A percentile compares a stretch with the other conserved stretches of the same genome.
These are phyloP conservation scores for Avena atlantica DNA, from an alignment of 176 grass and related monocot species.

Conservation along the genomic window DNA sequence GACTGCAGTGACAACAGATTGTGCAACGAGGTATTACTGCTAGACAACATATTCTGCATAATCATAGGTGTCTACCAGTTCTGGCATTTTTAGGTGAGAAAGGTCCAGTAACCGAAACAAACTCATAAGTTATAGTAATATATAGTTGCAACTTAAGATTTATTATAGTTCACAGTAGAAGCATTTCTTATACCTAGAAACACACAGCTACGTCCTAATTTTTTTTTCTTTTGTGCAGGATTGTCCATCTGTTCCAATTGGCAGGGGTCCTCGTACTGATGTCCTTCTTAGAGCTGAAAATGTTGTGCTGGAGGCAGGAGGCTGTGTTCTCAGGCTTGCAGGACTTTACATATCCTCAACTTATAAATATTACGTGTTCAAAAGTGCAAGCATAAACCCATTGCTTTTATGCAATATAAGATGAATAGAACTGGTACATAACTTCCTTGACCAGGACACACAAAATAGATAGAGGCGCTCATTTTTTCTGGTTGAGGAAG, in stretches of 20 bases:
- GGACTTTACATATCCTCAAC: constrained; percentile 95
- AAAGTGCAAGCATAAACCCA: constrained; percentile 7
- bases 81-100: neutral
- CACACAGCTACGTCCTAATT: neutral
- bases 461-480: constrained; percentile 97
- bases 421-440: constrained; percentile 18
- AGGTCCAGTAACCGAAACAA: neutral
- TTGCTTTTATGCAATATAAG: constrained; percentile 6
- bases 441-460: constrained; percentile 65
- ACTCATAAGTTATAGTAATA: neutral
- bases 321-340: constrained; percentile 88
- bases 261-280: constrained; percentile 83
- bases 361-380: neutral
- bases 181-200: neutral
- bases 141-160: constrained; percentile 27
- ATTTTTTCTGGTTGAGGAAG: constrained; percentile 82
- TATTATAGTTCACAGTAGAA: neutral
- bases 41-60: constrained; percentile 3
- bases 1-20: constrained; percentile 74
- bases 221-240: constrained; percentile 49
- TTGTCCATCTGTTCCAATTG: constrained; percentile 76
- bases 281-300: constrained; percentile 88
- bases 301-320: constrained; percentile 69
- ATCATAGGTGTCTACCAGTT: neutral
- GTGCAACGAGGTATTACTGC: constrained; percentile 71